phyloP scores from a whole-genome alignment of 495 filamentous ascomycete species.

The Aspergillus baeticus region DNA sequence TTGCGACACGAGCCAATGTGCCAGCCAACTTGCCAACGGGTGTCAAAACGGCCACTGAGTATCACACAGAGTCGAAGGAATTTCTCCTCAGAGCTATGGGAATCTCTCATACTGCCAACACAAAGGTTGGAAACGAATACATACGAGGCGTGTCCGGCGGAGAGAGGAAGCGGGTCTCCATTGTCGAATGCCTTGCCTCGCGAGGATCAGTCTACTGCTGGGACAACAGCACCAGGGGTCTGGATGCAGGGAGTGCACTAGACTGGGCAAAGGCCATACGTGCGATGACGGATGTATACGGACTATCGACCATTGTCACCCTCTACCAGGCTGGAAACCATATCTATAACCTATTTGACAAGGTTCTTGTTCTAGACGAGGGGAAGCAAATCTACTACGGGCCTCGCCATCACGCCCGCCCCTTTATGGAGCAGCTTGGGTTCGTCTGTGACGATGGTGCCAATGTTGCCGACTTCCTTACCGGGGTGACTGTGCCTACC shows the following conservation, averaged over 20 bases:
- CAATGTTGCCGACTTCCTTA: conserved; percentile 77
- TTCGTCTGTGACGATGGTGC: conserved; percentile 67
- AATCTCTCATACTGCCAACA: conserved; percentile 74
- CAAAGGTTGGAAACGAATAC: conserved; percentile 78
- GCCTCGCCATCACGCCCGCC: conserved; percentile 53
- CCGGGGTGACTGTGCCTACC: conserved; percentile 67
- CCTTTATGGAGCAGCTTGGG: conserved; percentile 70
- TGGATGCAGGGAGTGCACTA: conserved; percentile 76
- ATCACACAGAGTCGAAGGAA: conserved; percentile 61
- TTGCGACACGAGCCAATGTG: conserved; percentile 68
- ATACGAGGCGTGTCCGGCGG: conserved; percentile 80
- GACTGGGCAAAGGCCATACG: conserved; percentile 72
- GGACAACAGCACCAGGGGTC: conserved; percentile 77
- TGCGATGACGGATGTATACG: conserved; percentile 61
- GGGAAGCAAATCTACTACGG: conserved; percentile 81
- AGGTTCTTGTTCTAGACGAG: conserved; percentile 74
- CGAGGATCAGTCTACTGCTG: conserved; percentile 73
- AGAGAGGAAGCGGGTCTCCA: conserved; percentile 79
- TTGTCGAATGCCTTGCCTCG: conserved; percentile 65
- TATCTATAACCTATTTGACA: conserved; percentile 77
- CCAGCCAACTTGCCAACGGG: conserved; percentile 57
- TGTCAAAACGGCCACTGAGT: conserved; percentile 53
- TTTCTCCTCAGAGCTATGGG: conserved; percentile 75
- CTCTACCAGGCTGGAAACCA: conserved; percentile 81
- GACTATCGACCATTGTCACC: conserved; percentile 67